Evolutionary conservation across 768 basidiomycete genomes (phyloP), one percentile per base, ranked within the genome.

Genomic region (Boletus vermiculosoides): DNA sequence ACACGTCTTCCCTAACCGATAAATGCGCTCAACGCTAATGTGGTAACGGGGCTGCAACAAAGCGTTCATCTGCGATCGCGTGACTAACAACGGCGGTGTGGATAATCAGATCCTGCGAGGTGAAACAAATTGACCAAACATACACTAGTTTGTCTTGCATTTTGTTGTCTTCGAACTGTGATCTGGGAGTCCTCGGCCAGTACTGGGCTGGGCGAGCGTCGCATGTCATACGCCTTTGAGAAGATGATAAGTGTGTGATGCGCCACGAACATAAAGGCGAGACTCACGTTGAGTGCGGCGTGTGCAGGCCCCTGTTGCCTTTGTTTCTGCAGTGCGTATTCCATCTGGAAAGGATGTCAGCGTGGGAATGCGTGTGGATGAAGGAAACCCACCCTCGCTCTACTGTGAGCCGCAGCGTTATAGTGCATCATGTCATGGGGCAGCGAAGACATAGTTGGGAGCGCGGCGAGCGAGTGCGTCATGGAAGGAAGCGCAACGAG

Each of bases 171-270:
- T 54, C 71, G 66, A 23, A 72, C 63, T 0, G 72, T 74, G 52
- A 72, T 72, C 28, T 63, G 72, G 18, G 64, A 54, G 5, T 72
- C 71, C 48, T 72, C 71, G n/a, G 56, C 55, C 51, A 68, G 20
- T 11, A 69, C 67, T 22, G 71, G 72, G 54, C 71, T 72, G 30
- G 71, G 71, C 42, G 71, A 67, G 46, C 71, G 71, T 42, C 66
- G 63, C 49, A 60, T 30, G 16, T 73, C 69, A 15, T 72, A 68
- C 16, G 66, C 63, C 72, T 72, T 45, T 56, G 30, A 13, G 4
- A 39, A 44, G 6, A 22, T 18, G 39, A 31, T 59, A 36, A 57
- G 55, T 4, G 20, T 18, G 30, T 30, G 48, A 13, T 12, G 39
- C 45, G 46, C 54, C 56, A 63, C 54, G 1, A 22, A 33, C 50